A percentile compares a stretch with the other conserved stretches of the same genome.
Conservation (phyloP, 257 asterid species). For the Plantago ovata region DNA sequence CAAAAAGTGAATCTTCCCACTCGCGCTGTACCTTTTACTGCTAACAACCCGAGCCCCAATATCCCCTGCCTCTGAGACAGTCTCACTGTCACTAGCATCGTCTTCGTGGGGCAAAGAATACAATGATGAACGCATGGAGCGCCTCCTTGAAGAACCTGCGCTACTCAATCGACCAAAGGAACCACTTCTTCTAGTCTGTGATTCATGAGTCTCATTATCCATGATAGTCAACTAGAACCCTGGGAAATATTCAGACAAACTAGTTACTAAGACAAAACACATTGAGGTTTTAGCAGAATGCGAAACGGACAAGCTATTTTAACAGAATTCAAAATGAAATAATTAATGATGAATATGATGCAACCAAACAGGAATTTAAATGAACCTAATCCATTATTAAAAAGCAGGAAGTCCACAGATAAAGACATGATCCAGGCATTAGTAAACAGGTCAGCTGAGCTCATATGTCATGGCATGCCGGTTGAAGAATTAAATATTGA, state of each 20-base stretch:
- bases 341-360: too few species aligned
- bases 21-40: constrained; percentile 44
- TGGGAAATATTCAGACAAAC: background rate
- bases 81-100: constrained; percentile 41
- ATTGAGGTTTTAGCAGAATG: background rate
- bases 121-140: constrained; percentile 33
- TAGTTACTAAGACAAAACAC: background rate
- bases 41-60: constrained; percentile 80
- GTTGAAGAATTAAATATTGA: constrained; percentile 4
- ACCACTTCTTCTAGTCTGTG: constrained; percentile 34
- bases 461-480: constrained; percentile 3
- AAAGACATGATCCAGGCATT: constrained; percentile 8
- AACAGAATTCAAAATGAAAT: too few species aligned
- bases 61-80: constrained; percentile 89
- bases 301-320: too few species aligned
- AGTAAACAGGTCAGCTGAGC: background rate
- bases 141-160: constrained; percentile 46
- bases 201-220: constrained; percentile 40
- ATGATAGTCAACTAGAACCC: constrained; percentile 4
- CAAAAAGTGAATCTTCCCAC: constrained; percentile 46
- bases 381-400: background rate
- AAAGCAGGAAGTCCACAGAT: constrained; percentile 1
- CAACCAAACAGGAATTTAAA: too few species aligned
- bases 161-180: constrained; percentile 42
- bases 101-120: constrained; percentile 29